These are phyloP conservation scores for Canavalia gladiata DNA, from an alignment of 306 rosid genomes.

Conservation along the genomic window DNA sequence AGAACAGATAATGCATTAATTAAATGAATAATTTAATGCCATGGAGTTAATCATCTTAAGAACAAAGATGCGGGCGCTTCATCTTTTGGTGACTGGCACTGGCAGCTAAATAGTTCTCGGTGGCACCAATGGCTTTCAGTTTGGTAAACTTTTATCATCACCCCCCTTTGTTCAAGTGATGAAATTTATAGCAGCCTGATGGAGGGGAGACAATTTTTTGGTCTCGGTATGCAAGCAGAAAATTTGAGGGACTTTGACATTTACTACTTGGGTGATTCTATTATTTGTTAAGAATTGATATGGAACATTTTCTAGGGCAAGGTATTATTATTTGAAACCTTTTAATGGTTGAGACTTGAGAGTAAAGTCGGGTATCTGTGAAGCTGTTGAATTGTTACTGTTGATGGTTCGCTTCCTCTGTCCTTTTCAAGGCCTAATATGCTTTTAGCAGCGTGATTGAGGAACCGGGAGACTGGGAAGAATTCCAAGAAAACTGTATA, in stretches of 20 bases:
- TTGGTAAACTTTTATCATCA: conserved; percentile 35
- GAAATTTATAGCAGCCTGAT: conserved; percentile 35
- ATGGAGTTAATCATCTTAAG: conserved; percentile 31
- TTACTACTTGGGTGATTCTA: conserved; percentile 1
- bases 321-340: conserved; percentile 32
- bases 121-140: not conserved
- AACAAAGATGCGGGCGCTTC: conserved; percentile 14
- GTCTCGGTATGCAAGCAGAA: conserved; percentile 8
- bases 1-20: conserved; percentile 14
- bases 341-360: conserved; percentile 11
- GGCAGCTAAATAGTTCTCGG: not conserved
- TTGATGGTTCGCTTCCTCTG: conserved; percentile 25
- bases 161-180: conserved; percentile 33
- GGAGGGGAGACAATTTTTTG: conserved; percentile 40
- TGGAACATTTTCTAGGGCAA: conserved; percentile 8
- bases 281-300: conserved; percentile 33
- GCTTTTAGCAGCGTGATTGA: conserved; percentile 17
- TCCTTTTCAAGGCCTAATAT: conserved; percentile 26
- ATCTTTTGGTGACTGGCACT: conserved; percentile 16
- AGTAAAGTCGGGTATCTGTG: conserved; percentile 21
- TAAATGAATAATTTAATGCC: conserved; percentile 36
- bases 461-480: conserved; percentile 18
- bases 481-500: conserved; percentile 21
- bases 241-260: conserved; percentile 2
- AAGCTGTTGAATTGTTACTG: conserved; percentile 20